Percentiles rank a stretch among this genome's conserved stretches.
Evolutionary conservation across 805 yeast species (phyloP).

Genomic region (Schwanniomyces yamadae): DNA sequence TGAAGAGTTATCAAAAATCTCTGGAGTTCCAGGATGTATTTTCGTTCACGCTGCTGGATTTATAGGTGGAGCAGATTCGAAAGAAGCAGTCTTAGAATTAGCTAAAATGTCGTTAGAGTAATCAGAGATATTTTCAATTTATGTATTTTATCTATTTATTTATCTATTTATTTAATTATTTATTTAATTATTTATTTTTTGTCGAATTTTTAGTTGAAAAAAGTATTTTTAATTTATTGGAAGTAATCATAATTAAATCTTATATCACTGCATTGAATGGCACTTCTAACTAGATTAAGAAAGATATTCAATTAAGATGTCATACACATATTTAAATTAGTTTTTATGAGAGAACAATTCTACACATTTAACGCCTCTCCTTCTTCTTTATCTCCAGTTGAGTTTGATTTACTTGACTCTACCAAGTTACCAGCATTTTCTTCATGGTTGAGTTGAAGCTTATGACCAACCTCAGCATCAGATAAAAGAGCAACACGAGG

Average conservation of each 20-base stretch:
- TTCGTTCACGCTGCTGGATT: slow-evolving; percentile 97
- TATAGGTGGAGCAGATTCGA: slow-evolving; percentile 88
- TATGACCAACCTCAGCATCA: slow-evolving; percentile 37
- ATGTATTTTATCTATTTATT: not conserved
- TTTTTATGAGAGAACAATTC: too few relatives aligned
- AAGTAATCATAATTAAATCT: too few relatives aligned
- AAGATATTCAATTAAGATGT: too few relatives aligned
- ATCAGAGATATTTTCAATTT: not conserved
- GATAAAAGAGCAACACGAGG: slow-evolving; percentile 39
- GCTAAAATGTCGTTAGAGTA: slow-evolving; percentile 47
- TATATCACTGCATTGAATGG: too few relatives aligned
- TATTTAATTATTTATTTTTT: not conserved
- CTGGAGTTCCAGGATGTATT: slow-evolving; percentile 85
- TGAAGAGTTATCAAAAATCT: slow-evolving; percentile 64
- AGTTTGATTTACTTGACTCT: slow-evolving; percentile 11
- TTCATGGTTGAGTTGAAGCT: slow-evolving; percentile 35
- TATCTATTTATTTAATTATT: not conserved
- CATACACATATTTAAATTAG: too few relatives aligned
- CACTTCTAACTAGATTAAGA: too few relatives aligned
- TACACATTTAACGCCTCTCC: too few relatives aligned
- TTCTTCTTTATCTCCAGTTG: slow-evolving; percentile 10
- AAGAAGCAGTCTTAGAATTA: slow-evolving; percentile 73
- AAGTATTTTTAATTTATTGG: too few relatives aligned
- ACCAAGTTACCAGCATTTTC: slow-evolving; percentile 26
- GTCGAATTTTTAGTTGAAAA: not conserved